phyloP scores from a whole-genome alignment of 73 alveolate species.

The Paramecium sexaurelia region DNA sequence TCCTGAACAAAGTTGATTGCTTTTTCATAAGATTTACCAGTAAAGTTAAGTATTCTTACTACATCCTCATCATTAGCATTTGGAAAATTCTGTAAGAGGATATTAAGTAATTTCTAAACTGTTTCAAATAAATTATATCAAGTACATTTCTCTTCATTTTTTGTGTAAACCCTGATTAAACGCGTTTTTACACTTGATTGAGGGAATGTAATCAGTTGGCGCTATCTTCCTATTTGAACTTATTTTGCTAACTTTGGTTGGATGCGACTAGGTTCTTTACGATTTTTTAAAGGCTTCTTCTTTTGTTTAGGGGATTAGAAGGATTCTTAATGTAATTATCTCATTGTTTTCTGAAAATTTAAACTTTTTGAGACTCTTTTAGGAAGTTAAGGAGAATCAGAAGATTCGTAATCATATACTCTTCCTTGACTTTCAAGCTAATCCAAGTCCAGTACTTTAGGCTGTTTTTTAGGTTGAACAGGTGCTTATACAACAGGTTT shows the following conservation, averaged over 20 bases:
- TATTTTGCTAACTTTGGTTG: neutral
- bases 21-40: constrained; percentile 35
- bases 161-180: constrained; percentile 24
- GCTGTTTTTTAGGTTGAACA: neutral
- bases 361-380: constrained; percentile 3
- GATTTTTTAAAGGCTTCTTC: neutral
- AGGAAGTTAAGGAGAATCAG: constrained; percentile 9
- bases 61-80: constrained; percentile 52
- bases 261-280: constrained; percentile 15
- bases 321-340: neutral
- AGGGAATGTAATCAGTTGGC: neutral
- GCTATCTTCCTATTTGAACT: constrained; percentile 5
- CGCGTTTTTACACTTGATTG: constrained; percentile 35
- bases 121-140: neutral
- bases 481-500: neutral
- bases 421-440: neutral
- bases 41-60: constrained; percentile 19
- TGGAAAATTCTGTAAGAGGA: neutral
- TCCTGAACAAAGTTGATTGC: constrained; percentile 40
- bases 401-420: neutral
- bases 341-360: neutral
- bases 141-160: constrained; percentile 35
- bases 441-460: neutral
- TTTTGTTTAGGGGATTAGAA: neutral
- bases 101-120: neutral